Conservation (phyloP, 1,139 yeast genomes). For the Hanseniaspora sp. region DNA sequence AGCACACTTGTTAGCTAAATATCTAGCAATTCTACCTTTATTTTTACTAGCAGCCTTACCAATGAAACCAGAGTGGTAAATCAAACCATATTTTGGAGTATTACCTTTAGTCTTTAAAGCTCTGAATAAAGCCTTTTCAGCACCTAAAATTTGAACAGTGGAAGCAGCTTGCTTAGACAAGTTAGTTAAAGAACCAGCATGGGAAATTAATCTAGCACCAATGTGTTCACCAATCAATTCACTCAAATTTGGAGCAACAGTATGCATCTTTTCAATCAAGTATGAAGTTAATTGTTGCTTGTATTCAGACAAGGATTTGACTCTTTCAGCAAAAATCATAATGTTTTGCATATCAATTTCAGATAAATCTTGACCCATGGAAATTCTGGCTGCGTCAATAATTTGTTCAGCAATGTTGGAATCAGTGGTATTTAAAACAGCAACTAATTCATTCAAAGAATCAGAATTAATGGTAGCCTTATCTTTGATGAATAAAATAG, state of each 20-base stretch:
- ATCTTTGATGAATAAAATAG: conserved; percentile 74
- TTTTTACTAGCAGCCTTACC: conserved; percentile 70
- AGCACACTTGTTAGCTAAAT: conserved; percentile 96
- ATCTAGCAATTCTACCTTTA: conserved; percentile 98
- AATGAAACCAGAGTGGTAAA: conserved; percentile 91
- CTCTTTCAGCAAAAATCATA: conserved; percentile 83
- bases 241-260: conserved; percentile 94
- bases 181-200: conserved; percentile 93
- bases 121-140: conserved; percentile 96
- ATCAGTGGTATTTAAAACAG: conserved; percentile 70
- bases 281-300: conserved; percentile 79
- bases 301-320: conserved; percentile 85
- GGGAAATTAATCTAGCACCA: conserved; percentile 96
- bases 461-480: conserved; percentile 76
- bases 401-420: conserved; percentile 88
- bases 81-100: conserved; percentile 95
- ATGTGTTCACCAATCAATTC: conserved; percentile 96
- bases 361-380: conserved; percentile 98
- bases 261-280: conserved; percentile 89
- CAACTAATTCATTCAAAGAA: conserved; percentile 79
- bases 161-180: conserved; percentile 98
- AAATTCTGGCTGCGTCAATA: conserved; percentile 82
- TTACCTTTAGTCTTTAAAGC: conserved; percentile 97
- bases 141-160: conserved; percentile 95
- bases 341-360: conserved; percentile 89